These are phyloP conservation scores for Hymenoscyphus scutula DNA, from an alignment of 2,329 filamentous ascomycete species.

Conservation along the genomic window DNA sequence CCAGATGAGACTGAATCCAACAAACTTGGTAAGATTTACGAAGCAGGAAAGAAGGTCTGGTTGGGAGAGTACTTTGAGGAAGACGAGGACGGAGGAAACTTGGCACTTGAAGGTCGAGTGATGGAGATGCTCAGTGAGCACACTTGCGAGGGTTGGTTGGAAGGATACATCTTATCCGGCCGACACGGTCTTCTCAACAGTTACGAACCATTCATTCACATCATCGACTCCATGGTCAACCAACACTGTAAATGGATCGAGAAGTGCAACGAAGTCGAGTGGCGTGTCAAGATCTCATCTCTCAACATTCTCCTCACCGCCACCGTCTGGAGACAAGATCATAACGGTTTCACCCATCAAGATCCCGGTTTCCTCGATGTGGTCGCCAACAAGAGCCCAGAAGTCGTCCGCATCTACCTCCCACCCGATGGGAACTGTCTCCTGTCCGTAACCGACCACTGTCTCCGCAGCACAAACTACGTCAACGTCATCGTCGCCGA, in stretches of 20 bases:
- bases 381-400: constrained; percentile 75
- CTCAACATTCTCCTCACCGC: constrained; percentile 78
- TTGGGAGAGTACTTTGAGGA: constrained; percentile 76
- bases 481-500: constrained; percentile 79
- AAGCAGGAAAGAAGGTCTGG: constrained; percentile 77
- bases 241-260: constrained; percentile 80
- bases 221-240: constrained; percentile 84
- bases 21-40: constrained; percentile 70
- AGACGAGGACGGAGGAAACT: constrained; percentile 71
- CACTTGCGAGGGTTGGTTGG: constrained; percentile 76
- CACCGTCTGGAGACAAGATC: constrained; percentile 79
- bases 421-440: constrained; percentile 78
- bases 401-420: constrained; percentile 77
- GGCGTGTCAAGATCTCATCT: constrained; percentile 70
- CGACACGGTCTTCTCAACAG: constrained; percentile 75
- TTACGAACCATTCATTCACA: constrained; percentile 80
- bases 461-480: constrained; percentile 70
- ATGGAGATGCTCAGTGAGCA: constrained; percentile 87
- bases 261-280: constrained; percentile 76
- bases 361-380: constrained; percentile 79
- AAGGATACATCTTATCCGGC: constrained; percentile 74
- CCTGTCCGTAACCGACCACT: constrained; percentile 74
- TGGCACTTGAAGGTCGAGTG: constrained; percentile 65
- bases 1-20: constrained; percentile 82
- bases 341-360: constrained; percentile 82